phyloP scores from a whole-genome alignment of 176 grass and related monocot genomes.

The Carex littledalei region DNA sequence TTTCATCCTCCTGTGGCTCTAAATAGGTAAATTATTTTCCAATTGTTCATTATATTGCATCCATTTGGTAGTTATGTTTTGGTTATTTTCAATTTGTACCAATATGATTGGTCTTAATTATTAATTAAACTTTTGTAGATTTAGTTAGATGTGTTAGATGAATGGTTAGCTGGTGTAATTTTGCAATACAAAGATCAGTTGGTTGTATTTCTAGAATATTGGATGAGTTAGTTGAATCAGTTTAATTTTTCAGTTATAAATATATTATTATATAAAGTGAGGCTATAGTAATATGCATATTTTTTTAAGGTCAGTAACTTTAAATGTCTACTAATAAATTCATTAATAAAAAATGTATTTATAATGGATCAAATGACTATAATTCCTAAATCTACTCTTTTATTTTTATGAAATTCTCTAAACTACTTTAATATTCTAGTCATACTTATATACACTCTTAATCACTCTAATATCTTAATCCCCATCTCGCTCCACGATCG shows the following conservation, averaged over 20 bases:
- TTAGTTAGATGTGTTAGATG: constrained; percentile 8
- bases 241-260: background rate
- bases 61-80: constrained; percentile 4
- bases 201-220: no score
- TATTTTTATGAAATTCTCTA: no score
- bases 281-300: no score
- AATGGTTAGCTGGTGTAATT: background rate
- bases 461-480: no score
- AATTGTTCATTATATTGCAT: background rate
- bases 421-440: no score
- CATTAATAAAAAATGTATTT: no score
- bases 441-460: no score
- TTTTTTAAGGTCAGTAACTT: no score
- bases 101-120: background rate
- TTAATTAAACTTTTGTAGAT: background rate
- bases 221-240: background rate
- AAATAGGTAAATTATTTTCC: background rate
- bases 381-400: no score
- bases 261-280: background rate
- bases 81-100: background rate
- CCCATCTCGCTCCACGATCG: no score
- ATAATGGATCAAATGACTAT: no score
- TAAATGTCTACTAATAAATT: no score
- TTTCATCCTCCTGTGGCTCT: background rate
- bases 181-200: background rate